Percentiles rank a stretch among this genome's conserved stretches.
These are phyloP conservation scores for Solanum neorickii DNA, from an alignment of 257 asterid genomes.

Conservation along the genomic window DNA sequence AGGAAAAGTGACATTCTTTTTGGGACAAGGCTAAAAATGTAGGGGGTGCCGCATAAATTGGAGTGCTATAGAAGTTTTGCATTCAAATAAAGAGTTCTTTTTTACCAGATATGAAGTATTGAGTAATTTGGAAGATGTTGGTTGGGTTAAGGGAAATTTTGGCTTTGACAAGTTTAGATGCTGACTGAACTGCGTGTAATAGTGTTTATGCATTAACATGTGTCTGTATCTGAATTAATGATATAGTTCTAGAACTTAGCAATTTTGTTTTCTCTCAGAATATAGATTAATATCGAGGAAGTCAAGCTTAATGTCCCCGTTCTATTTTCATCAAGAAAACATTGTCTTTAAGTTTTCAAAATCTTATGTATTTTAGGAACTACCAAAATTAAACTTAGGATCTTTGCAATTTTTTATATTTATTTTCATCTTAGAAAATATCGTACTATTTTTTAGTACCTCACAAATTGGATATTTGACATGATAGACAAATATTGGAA, in stretches of 20 bases:
- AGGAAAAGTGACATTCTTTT: not conserved
- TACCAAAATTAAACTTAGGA: not conserved
- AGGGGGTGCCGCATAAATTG: not conserved
- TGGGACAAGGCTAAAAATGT: not conserved
- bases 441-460: not conserved
- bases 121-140: not conserved
- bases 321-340: not conserved
- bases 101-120: not conserved
- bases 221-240: not conserved
- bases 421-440: not conserved
- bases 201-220: not conserved
- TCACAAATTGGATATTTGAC: not conserved
- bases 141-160: not conserved
- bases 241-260: not conserved
- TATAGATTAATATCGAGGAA: not conserved
- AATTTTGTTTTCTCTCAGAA: not conserved
- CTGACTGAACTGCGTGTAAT: not conserved
- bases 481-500: not conserved
- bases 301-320: not conserved
- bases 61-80: not conserved
- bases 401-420: not conserved
- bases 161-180: not conserved
- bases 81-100: not conserved
- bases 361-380: not conserved
- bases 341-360: not conserved